Percentiles rank a stretch among this genome's conserved stretches.
Conservation (phyloP, 1,284 basidiomycete species). For the Tylopilus orsonianus region DNA sequence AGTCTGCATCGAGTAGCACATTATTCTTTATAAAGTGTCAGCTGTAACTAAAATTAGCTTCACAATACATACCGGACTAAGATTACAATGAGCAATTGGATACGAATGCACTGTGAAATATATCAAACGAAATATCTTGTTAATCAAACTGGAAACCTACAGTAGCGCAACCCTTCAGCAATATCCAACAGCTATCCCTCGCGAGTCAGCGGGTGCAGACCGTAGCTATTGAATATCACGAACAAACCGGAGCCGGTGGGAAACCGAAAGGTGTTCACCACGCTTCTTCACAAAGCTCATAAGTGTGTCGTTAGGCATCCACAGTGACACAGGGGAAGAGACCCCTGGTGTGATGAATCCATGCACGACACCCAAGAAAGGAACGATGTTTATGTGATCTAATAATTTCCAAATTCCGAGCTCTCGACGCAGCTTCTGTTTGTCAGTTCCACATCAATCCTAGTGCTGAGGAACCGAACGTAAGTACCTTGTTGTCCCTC, state of each 20-base stretch:
- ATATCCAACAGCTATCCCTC: background rate
- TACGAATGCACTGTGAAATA: background rate
- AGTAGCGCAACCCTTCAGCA: constrained; percentile 1
- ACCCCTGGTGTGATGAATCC: background rate
- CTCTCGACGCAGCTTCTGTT: background rate
- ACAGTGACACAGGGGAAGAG: constrained; percentile 3
- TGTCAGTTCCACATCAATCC: background rate
- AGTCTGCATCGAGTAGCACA: background rate
- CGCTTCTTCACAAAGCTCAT: background rate
- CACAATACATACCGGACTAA: background rate
- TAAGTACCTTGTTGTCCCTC: background rate
- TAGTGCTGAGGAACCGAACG: background rate
- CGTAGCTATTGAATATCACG: background rate
- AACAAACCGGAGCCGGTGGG: constrained; percentile 1
- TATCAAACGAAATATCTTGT: background rate
- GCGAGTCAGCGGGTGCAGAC: background rate
- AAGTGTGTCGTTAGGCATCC: constrained; percentile 6
- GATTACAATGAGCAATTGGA: constrained; percentile 1
- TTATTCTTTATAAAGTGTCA: background rate
- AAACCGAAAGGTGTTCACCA: background rate
- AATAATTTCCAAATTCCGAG: background rate
- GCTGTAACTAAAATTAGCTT: background rate
- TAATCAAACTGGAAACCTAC: background rate
- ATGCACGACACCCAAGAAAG: constrained; percentile 2
- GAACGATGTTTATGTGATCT: background rate